Percentiles rank a stretch among this genome's conserved stretches.
Conservation (phyloP, 129 eudicot species). For the Heracleum sosnowskyi region DNA sequence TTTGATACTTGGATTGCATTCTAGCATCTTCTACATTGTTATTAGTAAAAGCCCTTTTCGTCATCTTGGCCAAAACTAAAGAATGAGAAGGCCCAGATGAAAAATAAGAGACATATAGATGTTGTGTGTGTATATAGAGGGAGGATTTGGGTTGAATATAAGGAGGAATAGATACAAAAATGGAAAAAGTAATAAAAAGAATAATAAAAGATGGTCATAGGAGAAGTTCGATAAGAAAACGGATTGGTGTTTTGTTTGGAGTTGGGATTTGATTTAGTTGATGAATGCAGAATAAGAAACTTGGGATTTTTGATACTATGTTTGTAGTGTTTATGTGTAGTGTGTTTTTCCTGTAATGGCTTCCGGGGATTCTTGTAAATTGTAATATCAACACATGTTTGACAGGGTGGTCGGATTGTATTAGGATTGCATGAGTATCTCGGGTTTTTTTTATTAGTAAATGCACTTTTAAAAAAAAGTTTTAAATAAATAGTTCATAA, state of each 20-base stretch:
- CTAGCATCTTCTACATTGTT: constrained; percentile 19
- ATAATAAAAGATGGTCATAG: background rate
- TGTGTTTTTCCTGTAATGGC: background rate
- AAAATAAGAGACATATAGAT: background rate
- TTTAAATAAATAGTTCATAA: too few relatives aligned
- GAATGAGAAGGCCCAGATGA: background rate
- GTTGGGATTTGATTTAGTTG: background rate
- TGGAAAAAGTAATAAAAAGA: background rate
- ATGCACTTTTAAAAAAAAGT: too few relatives aligned
- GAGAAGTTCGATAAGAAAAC: background rate
- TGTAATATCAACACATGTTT: too few relatives aligned
- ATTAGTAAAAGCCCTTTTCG: constrained; percentile 29
- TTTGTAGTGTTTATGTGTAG: too few relatives aligned
- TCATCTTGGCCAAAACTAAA: constrained; percentile 17
- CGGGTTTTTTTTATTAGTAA: too few relatives aligned
- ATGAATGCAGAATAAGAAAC: background rate
- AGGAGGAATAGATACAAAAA: background rate
- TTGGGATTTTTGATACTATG: background rate
- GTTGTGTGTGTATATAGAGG: background rate
- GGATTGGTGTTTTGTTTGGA: background rate
- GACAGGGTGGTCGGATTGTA: background rate
- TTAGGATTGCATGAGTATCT: too few relatives aligned
- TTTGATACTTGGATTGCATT: constrained; percentile 26
- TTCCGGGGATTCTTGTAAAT: background rate
- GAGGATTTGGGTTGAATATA: background rate